Evolutionary conservation across 345 rosid genomes (phyloP), one percentile per base, ranked within the genome.

Genomic region (Eucalyptus dawsonii): DNA sequence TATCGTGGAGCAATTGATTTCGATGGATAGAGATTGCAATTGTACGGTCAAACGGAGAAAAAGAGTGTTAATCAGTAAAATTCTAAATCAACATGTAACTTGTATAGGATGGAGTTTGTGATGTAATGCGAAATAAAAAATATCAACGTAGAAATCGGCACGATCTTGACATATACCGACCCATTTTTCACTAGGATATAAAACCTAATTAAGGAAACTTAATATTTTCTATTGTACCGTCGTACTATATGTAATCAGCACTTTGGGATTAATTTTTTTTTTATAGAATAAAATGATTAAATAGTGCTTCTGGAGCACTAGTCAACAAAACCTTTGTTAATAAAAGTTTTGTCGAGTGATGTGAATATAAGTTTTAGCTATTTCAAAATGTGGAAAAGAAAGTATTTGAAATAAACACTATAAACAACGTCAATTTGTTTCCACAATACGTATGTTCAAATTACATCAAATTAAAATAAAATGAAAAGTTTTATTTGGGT

Each of bases 21-120:
- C 13, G 0, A 34, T 34, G 44, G 42, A 34, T 9, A 34, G 13
- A 9, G 13, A 3, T 37, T 10, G 13, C 4, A 11, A 5, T 69
- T 16, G 42, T 34, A 34, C 0, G 44, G 25, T 31, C 3, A 56
- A 56, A 24, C 12, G 1, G 22, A 56, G 62, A n/a, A 65, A 7
- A 65, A 65, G 19, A 65, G 9, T 65, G 17, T n/a, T 65, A 31
- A 17, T 31, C 21, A 69, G 7, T 69, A 17, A 69, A 9, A 69
- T 69, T 69, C 22, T 5, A 67, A 31, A 67, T 31, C 24, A 31
- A 69, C 80, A 17, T 9, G 80, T 69, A 34, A 69, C 80, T 34
- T 17, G 21, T 9, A 5, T 69, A 69, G 80, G 80, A 34, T 69
- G 80, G 4, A 69, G 80, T 3, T 34, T 69, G 80, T 9, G 44